phyloP scores from a whole-genome alignment of 2,329 filamentous ascomycete species.

The Westerdykella aurantiaca region DNA sequence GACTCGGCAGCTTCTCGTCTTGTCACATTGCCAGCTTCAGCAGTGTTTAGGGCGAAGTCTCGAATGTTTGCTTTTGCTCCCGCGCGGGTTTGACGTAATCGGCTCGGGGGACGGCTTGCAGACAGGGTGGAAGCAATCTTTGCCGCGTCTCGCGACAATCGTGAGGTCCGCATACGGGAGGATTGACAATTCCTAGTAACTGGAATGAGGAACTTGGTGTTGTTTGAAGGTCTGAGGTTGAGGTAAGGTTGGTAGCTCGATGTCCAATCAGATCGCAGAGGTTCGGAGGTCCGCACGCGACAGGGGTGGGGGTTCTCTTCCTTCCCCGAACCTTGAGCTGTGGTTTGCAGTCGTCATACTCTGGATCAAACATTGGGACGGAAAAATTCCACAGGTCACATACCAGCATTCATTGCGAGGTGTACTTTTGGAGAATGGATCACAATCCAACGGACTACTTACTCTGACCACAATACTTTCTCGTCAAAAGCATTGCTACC shows the following conservation, averaged over 20 bases:
- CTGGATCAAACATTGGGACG: too few relatives aligned
- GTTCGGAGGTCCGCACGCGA: not conserved
- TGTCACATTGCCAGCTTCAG: constrained; percentile 14
- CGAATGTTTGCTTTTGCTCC: constrained; percentile 17
- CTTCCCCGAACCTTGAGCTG: not conserved
- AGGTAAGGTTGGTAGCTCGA: not conserved
- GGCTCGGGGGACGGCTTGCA: constrained; percentile 20
- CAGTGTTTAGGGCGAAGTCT: constrained; percentile 14
- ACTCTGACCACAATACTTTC: not conserved
- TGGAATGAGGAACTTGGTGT: not conserved
- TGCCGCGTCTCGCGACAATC: constrained; percentile 34
- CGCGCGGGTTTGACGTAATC: constrained; percentile 30
- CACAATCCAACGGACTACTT: not conserved
- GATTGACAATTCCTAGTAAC: not conserved
- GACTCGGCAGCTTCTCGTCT: constrained; percentile 7
- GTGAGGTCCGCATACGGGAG: constrained; percentile 32
- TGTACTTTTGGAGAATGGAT: not conserved
- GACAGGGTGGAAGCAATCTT: constrained; percentile 21
- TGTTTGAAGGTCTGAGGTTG: not conserved
- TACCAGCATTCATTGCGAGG: too few relatives aligned
- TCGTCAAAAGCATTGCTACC: not conserved
- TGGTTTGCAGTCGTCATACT: too few relatives aligned
- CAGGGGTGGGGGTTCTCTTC: not conserved
- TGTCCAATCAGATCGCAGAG: not conserved
- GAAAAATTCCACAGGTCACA: too few relatives aligned